Percentiles rank a stretch among this genome's conserved stretches.
Evolutionary conservation across 2,329 filamentous ascomycete genomes (phyloP).

Genomic region (Didymella segeticola): DNA sequence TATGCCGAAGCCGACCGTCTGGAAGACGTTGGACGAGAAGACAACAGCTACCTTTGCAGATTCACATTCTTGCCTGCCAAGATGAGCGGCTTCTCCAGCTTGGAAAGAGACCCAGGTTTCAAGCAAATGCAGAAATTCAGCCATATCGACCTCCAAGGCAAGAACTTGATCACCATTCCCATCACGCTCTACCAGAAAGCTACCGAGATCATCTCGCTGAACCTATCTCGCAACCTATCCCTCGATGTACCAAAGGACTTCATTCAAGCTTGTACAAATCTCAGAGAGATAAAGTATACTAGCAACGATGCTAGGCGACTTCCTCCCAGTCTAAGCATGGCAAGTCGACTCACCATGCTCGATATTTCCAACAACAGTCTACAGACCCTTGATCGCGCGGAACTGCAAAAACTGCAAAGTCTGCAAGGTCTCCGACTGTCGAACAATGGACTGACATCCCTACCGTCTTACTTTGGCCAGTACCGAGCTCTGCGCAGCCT

Average conservation of each 20-base stretch:
- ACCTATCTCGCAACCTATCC: constrained; percentile 89
- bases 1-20: constrained; percentile 86
- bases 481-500: constrained; percentile 82
- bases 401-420: constrained; percentile 75
- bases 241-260: constrained; percentile 95
- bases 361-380: constrained; percentile 95
- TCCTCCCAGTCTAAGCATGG: constrained; percentile 82
- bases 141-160: constrained; percentile 88
- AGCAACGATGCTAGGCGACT: constrained; percentile 91
- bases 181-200: constrained; percentile 93
- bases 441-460: constrained; percentile 83
- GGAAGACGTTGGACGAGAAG: constrained; percentile 92
- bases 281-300: constrained; percentile 94
- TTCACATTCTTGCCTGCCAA: constrained; percentile 94
- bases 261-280: constrained; percentile 87
- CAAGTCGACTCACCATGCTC: constrained; percentile 81
- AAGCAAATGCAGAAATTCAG: constrained; percentile 88
- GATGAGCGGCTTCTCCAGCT: constrained; percentile 76
- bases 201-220: constrained; percentile 90
- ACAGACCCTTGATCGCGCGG: constrained; percentile 84
- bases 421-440: constrained; percentile 90
- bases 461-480: constrained; percentile 82
- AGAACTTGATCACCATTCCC: constrained; percentile 92
- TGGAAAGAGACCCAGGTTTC: constrained; percentile 79
- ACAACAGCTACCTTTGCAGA: constrained; percentile 95